phyloP scores from a whole-genome alignment of 2,329 filamentous ascomycete genomes.

The Cytospora mali region DNA sequence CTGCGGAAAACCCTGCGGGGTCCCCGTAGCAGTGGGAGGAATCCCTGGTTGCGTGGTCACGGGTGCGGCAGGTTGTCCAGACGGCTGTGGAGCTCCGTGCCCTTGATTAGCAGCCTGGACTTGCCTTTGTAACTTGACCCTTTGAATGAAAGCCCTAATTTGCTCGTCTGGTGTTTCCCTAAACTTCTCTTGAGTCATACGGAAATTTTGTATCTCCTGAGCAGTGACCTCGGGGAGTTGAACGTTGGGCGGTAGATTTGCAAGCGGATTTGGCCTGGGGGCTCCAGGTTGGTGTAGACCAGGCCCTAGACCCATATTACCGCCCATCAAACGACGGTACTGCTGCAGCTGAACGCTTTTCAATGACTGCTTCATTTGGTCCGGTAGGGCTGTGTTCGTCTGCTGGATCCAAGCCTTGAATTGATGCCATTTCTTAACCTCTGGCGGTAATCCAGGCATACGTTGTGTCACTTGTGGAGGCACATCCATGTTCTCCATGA shows the following conservation, averaged over 20 bases:
- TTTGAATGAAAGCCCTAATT: conserved; percentile 28
- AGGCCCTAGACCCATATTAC: not conserved
- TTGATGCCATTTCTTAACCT: conserved; percentile 54
- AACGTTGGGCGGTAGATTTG: conserved; percentile 30
- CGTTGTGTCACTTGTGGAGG: conserved; percentile 40
- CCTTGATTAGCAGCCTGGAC: conserved; percentile 26
- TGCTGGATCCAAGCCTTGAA: conserved; percentile 47
- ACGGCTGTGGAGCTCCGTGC: conserved; percentile 5
- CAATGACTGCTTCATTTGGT: conserved; percentile 39
- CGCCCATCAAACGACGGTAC: conserved; percentile 36
- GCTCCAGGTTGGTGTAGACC: conserved; percentile 24
- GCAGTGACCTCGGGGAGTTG: conserved; percentile 32
- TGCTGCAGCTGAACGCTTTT: conserved; percentile 43
- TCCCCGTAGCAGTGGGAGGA: not conserved
- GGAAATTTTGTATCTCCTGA: conserved; percentile 34
- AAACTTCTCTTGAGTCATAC: conserved; percentile 32
- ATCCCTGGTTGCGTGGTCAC: conserved; percentile 17
- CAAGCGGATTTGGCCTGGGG: conserved; percentile 11
- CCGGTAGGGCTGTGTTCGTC: conserved; percentile 38
- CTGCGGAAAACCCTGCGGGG: conserved; percentile 32
- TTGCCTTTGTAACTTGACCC: conserved; percentile 28
- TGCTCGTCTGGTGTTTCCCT: conserved; percentile 32
- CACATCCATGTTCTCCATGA: conserved; percentile 55
- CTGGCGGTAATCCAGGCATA: conserved; percentile 39
- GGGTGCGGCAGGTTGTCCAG: conserved; percentile 18